A percentile compares a stretch with the other conserved stretches of the same genome.
Evolutionary conservation across 129 eudicot genomes (phyloP).

Genomic region (Cynara cardunculus): DNA sequence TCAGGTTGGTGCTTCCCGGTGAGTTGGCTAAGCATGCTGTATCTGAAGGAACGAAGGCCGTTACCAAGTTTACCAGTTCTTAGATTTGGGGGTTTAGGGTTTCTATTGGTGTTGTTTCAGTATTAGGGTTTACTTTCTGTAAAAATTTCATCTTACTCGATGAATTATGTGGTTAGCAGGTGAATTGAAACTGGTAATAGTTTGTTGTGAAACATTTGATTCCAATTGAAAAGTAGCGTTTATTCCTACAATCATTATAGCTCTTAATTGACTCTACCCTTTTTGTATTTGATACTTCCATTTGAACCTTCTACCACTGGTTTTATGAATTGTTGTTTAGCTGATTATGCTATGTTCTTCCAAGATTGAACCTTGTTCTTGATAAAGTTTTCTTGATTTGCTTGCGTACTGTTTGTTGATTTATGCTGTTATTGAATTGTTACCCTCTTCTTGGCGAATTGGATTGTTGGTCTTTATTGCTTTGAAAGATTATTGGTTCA

Average conservation of each 20-base stretch:
- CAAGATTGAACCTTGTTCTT: no score
- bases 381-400: no score
- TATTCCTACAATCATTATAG: background rate
- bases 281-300: background rate
- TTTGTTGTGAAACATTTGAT: background rate
- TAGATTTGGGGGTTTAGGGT: constrained; percentile 24
- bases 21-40: constrained; percentile 58
- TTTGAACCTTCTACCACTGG: background rate
- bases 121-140: background rate
- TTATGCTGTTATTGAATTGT: no score
- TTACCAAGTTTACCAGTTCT: constrained; percentile 44
- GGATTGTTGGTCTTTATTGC: no score
- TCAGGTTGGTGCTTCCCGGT: constrained; percentile 51
- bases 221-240: background rate
- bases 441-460: no score
- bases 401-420: no score
- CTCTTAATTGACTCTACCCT: background rate
- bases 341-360: no score
- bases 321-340: background rate
- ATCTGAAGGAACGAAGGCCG: constrained; percentile 45
- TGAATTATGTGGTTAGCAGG: background rate
- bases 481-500: no score
- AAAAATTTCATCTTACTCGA: constrained; percentile 3
- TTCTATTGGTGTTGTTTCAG: background rate
- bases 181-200: background rate